Percentiles rank a stretch among this genome's conserved stretches.
phyloP scores from a whole-genome alignment of 495 filamentous ascomycete genomes.

The Annulohypoxylon moriforme region DNA sequence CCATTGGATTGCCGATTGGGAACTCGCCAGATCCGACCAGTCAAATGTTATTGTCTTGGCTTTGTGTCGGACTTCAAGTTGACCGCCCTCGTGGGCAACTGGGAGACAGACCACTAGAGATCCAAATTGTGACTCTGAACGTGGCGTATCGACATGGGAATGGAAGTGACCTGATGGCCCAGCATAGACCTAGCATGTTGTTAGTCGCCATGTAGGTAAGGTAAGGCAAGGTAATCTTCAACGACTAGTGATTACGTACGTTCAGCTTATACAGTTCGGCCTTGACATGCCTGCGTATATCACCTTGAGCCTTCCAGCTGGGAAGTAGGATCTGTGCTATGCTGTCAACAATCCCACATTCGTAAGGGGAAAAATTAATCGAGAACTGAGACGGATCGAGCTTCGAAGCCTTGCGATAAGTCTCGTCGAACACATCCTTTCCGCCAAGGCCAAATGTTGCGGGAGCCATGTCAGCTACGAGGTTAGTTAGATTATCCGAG shows the following conservation, averaged over 20 bases:
- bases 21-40: slow-evolving; percentile 48
- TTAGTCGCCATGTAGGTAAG: not conserved
- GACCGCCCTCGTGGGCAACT: slow-evolving; percentile 25
- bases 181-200: slow-evolving; percentile 50
- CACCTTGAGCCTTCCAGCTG: not conserved
- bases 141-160: slow-evolving; percentile 67
- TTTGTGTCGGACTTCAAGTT: slow-evolving; percentile 51
- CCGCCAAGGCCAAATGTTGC: not conserved
- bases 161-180: slow-evolving; percentile 64
- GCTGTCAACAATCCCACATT: not conserved
- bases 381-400: not conserved
- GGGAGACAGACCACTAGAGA: slow-evolving; percentile 68
- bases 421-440: not conserved
- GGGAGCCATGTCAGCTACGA: not conserved
- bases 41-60: slow-evolving; percentile 53
- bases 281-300: not conserved
- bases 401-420: not conserved
- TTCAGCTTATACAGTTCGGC: not conserved
- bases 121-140: slow-evolving; percentile 58
- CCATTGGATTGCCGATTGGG: slow-evolving; percentile 57
- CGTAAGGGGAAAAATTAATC: not conserved
- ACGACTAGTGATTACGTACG: not conserved
- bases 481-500: not conserved
- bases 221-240: not conserved
- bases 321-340: not conserved